These are phyloP conservation scores for Entonaema liquescens DNA, from an alignment of 495 filamentous ascomycete species.

Conservation along the genomic window DNA sequence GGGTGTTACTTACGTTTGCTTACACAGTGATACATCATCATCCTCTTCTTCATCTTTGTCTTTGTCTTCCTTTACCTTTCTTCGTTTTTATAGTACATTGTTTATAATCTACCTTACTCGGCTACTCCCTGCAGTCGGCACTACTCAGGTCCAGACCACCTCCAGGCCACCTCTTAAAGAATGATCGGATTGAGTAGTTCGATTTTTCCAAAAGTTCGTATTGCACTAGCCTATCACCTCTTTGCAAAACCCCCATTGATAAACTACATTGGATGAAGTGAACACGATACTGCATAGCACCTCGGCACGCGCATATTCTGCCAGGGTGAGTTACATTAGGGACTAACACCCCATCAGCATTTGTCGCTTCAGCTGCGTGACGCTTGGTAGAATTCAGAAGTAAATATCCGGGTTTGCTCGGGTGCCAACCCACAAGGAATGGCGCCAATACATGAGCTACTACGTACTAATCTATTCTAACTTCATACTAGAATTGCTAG, in stretches of 20 bases:
- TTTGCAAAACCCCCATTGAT: slow-evolving; percentile 7
- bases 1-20: not conserved
- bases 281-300: not conserved
- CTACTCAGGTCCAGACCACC: not conserved
- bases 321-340: slow-evolving; percentile 32
- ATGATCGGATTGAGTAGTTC: slow-evolving; percentile 10
- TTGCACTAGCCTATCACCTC: slow-evolving; percentile 3
- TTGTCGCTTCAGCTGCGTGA: slow-evolving; percentile 23
- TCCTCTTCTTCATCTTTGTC: not conserved
- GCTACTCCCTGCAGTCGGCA: slow-evolving; percentile 3
- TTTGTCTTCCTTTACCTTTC: too few species aligned
- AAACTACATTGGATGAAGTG: not conserved
- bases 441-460: not conserved
- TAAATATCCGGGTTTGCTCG: slow-evolving; percentile 29
- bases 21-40: not conserved
- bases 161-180: not conserved
- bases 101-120: not conserved
- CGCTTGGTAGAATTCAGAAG: slow-evolving; percentile 33
- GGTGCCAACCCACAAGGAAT: not conserved
- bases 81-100: too few species aligned
- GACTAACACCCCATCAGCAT: slow-evolving; percentile 12
- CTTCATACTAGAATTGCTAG: not conserved
- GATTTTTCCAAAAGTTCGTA: slow-evolving; percentile 13
- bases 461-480: not conserved
- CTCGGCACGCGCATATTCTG: slow-evolving; percentile 18